Base-by-base conservation (phyloP, 768 basidiomycete genomes). In the Russula ochroleuca region DNA sequence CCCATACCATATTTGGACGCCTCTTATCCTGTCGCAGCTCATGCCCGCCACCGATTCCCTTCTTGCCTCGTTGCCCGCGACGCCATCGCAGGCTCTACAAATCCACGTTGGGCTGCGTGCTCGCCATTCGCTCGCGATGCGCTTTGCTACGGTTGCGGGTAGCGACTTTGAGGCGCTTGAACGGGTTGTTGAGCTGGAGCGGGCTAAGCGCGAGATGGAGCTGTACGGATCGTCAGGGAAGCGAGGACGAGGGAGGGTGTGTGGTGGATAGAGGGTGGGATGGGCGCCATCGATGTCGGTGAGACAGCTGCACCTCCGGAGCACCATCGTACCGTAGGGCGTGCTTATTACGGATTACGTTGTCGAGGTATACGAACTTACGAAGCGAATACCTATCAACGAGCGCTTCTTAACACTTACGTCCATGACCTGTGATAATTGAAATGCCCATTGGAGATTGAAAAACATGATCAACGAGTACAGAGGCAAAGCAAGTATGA, bases 111-210 rank as follows among this genome's bases (percentile, higher is more conserved):
- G 76, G 59, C 71, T 79, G n/a, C 71, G 72, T 25, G 71, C 75
- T 5, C 72, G 73, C 0, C 75, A 76, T 62, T 69, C 74, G 9
- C 72, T 78, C 25, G 78, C 72, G 14, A 78, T 79, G 72, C 79
- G 79, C 65, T 79, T 79, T 62, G 79, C 73, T 31, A 80, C 79
- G 17, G 79, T 79, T 63, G 75, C 75, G 41, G 79, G 79, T 0
- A 71, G 72, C 55, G 76, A 78, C 47, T 70, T 71, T 31, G 79
- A 80, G 63, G 76, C 77, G 63, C 62, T 75, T 41, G 77, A 79
- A 67, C 75, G 76, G 2, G 66, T 78, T 5, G 71, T 75, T 49
- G 72, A 75, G 63, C 67, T 78, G 17, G 63, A 67, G 21, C 74
- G 77, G 65, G 75, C 77, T 1, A 69, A 77, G 17, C 72, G 75